phyloP scores from a whole-genome alignment of 345 rosid species.

The Erysimum cheiranthoides region DNA sequence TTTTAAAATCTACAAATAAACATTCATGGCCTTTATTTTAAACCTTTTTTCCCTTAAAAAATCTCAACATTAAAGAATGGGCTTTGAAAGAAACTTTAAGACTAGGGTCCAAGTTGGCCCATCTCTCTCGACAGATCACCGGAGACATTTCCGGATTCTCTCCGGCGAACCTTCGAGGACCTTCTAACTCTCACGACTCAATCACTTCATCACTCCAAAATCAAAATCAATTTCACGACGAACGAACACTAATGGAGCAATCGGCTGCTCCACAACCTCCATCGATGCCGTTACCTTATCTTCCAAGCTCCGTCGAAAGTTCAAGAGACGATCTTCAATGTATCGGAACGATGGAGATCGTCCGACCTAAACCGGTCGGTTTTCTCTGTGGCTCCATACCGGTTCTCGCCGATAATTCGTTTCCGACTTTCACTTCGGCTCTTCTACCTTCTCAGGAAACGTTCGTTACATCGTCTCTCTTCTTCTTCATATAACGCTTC shows the following conservation, averaged over 20 bases:
- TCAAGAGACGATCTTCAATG: slow-evolving; percentile 80
- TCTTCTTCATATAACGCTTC: neutral
- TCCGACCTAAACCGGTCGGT: slow-evolving; percentile 70
- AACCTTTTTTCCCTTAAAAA: too few species aligned
- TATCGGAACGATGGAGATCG: slow-evolving; percentile 79
- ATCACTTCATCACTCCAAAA: neutral
- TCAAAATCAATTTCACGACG: neutral
- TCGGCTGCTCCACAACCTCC: slow-evolving; percentile 6
- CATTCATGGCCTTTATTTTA: too few species aligned
- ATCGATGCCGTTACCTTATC: slow-evolving; percentile 23
- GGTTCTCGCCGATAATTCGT: slow-evolving; percentile 78
- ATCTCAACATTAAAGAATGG: neutral
- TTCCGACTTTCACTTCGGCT: slow-evolving; percentile 67
- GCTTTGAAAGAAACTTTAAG: neutral
- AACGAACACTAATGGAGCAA: neutral
- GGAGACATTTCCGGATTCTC: neutral
- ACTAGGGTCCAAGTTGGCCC: neutral
- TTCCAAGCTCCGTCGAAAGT: slow-evolving; percentile 49
- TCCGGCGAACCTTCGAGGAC: neutral
- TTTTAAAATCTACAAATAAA: too few species aligned
- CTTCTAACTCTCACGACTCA: neutral
- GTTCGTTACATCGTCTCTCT: slow-evolving; percentile 42
- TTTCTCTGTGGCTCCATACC: slow-evolving; percentile 95
- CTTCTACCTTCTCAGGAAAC: slow-evolving; percentile 74
- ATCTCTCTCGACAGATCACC: neutral